A percentile compares a stretch with the other conserved stretches of the same genome.
phyloP scores from a whole-genome alignment of 2,329 filamentous ascomycete genomes.

The Teratosphaeriaceae sp. region DNA sequence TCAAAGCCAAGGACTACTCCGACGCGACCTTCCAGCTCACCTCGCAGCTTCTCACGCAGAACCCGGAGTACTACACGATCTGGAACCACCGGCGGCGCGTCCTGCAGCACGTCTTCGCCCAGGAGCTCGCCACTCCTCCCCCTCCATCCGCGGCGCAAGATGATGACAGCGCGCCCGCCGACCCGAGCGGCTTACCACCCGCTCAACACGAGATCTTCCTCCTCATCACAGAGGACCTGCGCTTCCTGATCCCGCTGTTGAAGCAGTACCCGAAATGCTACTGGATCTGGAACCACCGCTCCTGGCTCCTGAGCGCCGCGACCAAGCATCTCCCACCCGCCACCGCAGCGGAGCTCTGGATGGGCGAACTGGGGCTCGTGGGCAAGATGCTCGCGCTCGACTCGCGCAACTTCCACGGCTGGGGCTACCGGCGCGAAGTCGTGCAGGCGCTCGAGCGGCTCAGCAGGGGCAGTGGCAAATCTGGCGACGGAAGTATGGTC shows the following conservation, averaged over 20 bases:
- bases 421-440: slow-evolving; percentile 80
- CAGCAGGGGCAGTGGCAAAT: slow-evolving; percentile 13
- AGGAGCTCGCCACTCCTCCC: slow-evolving; percentile 27
- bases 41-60: slow-evolving; percentile 65
- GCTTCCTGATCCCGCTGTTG: slow-evolving; percentile 77
- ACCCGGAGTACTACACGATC: slow-evolving; percentile 85
- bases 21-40: slow-evolving; percentile 58
- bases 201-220: slow-evolving; percentile 37
- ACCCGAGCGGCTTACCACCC: slow-evolving; percentile 21
- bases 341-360: slow-evolving; percentile 64
- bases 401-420: slow-evolving; percentile 91
- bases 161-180: slow-evolving; percentile 20
- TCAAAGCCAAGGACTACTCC: slow-evolving; percentile 43
- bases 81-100: slow-evolving; percentile 81
- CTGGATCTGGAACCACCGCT: slow-evolving; percentile 97
- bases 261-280: slow-evolving; percentile 92
- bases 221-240: slow-evolving; percentile 65
- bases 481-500: slow-evolving; percentile 45
- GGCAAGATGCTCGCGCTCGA: slow-evolving; percentile 84
- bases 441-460: slow-evolving; percentile 66
- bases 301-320: slow-evolving; percentile 73
- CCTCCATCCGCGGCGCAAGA: background rate
- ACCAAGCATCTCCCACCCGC: slow-evolving; percentile 54
- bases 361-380: slow-evolving; percentile 73
- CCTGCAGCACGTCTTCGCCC: slow-evolving; percentile 55